phyloP scores from a whole-genome alignment of 257 asterid species.

The Penstemon davidsonii region DNA sequence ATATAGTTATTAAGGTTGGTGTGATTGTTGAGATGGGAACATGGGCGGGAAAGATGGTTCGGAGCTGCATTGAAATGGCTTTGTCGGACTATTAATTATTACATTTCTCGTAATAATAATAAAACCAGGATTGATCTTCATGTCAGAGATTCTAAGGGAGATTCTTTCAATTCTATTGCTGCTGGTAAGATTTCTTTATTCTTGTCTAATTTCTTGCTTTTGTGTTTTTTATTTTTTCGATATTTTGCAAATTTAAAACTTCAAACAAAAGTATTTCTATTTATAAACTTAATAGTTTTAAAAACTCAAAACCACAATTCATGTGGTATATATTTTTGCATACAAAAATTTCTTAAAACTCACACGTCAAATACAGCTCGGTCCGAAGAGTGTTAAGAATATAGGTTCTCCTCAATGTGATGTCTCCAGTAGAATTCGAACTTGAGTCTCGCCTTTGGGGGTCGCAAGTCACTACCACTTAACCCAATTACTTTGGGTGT shows the following conservation, averaged over 20 bases:
- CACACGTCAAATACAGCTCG: too few species aligned
- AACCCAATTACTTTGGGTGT: too few species aligned
- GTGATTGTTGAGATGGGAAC: constrained; percentile 33
- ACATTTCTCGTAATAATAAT: background rate
- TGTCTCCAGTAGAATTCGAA: too few species aligned
- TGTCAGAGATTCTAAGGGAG: constrained; percentile 29
- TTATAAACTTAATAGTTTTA: background rate
- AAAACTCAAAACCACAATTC: background rate
- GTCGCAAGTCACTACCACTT: too few species aligned
- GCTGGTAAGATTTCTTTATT: constrained; percentile 26
- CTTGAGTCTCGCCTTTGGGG: too few species aligned
- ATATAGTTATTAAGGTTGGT: constrained; percentile 14
- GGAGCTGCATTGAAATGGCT: constrained; percentile 31
- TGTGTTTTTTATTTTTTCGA: background rate
- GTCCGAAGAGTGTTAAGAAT: too few species aligned
- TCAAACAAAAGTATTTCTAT: too few species aligned
- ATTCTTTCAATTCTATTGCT: constrained; percentile 27
- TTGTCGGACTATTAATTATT: too few species aligned
- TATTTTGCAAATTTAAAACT: too few species aligned
- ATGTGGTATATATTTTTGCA: too few species aligned
- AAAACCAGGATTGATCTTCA: constrained; percentile 27
- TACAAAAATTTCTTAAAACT: too few species aligned
- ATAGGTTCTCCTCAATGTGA: too few species aligned
- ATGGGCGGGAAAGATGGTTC: constrained; percentile 33
- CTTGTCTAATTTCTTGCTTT: background rate